A percentile compares a stretch with the other conserved stretches of the same genome.
phyloP scores from a whole-genome alignment of 495 filamentous ascomycete species.

The Penicillium nucicola region DNA sequence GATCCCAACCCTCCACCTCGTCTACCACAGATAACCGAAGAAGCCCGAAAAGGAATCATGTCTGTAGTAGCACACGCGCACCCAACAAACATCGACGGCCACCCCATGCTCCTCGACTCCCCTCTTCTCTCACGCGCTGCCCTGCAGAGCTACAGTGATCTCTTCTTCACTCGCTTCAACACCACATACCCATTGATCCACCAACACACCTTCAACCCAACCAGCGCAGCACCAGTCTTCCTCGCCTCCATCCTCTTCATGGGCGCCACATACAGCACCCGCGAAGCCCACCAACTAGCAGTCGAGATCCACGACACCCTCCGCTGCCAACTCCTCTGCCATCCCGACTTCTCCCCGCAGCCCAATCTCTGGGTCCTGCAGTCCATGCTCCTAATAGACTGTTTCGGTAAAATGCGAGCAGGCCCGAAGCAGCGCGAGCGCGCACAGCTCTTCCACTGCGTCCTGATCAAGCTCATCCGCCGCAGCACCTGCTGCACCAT shows the following conservation, averaged over 20 bases:
- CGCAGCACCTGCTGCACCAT: constrained; percentile 51
- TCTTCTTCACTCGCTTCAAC: constrained; percentile 56
- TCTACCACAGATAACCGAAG: constrained; percentile 26
- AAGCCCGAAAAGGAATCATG: constrained; percentile 37
- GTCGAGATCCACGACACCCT: constrained; percentile 50
- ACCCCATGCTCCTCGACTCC: constrained; percentile 38
- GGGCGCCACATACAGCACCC: constrained; percentile 52
- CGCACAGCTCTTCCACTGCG: constrained; percentile 54
- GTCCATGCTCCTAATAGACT: constrained; percentile 56
- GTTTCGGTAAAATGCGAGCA: constrained; percentile 55
- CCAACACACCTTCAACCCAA: constrained; percentile 49
- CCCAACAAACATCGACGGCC: constrained; percentile 38
- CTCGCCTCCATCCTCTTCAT: constrained; percentile 49
- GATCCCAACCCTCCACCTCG: constrained; percentile 4
- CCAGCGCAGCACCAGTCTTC: constrained; percentile 41
- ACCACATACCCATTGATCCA: constrained; percentile 53
- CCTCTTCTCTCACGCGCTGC: constrained; percentile 43
- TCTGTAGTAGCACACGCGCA: constrained; percentile 40
- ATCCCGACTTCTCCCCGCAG: constrained; percentile 43
- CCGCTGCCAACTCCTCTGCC: constrained; percentile 38
- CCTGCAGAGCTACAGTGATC: constrained; percentile 50
- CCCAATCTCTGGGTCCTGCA: constrained; percentile 54
- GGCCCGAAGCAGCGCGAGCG: constrained; percentile 54
- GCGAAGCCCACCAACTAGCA: constrained; percentile 52
- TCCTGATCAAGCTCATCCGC: constrained; percentile 56